Evolutionary conservation across 2,329 filamentous ascomycete species (phyloP), one percentile per base, ranked within the genome.

Genomic region (Venturia pyrina): DNA sequence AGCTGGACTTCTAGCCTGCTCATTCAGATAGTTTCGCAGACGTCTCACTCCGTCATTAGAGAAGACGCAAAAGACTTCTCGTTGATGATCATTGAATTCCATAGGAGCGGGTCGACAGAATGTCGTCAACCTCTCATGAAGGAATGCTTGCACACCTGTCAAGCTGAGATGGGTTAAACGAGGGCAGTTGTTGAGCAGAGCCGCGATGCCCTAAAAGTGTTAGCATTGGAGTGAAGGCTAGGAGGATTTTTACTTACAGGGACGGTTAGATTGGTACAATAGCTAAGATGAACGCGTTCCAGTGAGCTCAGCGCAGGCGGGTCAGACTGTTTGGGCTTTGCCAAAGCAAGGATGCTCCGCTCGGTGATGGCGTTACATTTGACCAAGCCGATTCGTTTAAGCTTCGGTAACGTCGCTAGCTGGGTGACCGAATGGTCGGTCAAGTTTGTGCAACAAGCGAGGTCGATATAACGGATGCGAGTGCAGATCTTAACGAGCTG

Each of bases 21-120:
- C 74, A 13, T 78, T 76, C 48, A 99, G 82, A 73, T 92, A 90
- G 37, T 88, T 83, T 53, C 93, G 88, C 34, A 99, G 85, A 50
- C 85, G 85, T 53, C 81, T 80, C 1, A 99, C 93, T 65, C 93
- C 93, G 34, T 85, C 83, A 6, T 95, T 93, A 1, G 93, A 97
- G 76, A 99, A 99, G 65, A 99, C 95, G 73, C 95, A 99, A 75
- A 99, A 99, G 8, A 98, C 91, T 64, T 93, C 89, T 68, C 95
- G 87, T 75, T 99, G 95, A 73, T 97, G 92, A 60, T 93, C 89
- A 21, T 93, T 98, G 75, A 99, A 99, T 76, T 98, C 95, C 87
- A 66, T 10, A 11, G 60, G 95, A 1, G 95, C 91, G 71, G 90
- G 87, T 68, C 95, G 87, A 74, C 95, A 98, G 75, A 91, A 98